Percentiles rank a stretch among this genome's conserved stretches.
Conservation (phyloP, 163 green algal species). For the Smithsoniella earleae region DNA sequence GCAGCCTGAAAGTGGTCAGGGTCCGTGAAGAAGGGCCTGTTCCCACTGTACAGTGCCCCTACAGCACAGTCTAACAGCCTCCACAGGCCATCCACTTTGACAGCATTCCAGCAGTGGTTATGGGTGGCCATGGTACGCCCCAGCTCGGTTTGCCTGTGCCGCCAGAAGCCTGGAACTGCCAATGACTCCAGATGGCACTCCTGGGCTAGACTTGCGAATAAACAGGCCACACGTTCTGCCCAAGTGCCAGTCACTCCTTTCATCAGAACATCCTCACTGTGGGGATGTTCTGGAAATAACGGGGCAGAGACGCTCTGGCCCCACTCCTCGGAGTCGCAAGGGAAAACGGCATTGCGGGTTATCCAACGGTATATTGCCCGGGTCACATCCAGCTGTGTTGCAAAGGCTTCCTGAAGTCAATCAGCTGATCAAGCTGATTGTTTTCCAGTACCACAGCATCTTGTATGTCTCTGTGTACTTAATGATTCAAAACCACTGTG, state of each 20-base stretch:
- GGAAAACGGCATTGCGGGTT: neutral
- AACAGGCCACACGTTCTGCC: conserved; percentile 42
- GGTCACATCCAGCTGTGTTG: conserved; percentile 17
- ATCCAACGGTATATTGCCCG: conserved; percentile 23
- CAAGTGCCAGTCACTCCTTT: conserved; percentile 36
- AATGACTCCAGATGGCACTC: conserved; percentile 46
- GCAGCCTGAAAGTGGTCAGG: conserved; percentile 22
- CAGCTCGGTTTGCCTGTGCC: neutral
- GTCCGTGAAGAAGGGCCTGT: conserved; percentile 8
- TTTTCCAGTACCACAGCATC: neutral
- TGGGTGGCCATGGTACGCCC: conserved; percentile 32
- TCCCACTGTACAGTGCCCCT: conserved; percentile 25
- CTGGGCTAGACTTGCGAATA: conserved; percentile 40
- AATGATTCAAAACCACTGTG: conserved; percentile 9
- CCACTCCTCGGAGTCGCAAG: neutral
- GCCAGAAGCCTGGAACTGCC: conserved; percentile 46
- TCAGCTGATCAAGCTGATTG: neutral
- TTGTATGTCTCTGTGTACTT: neutral
- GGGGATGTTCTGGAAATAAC: neutral
- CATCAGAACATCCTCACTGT: conserved; percentile 31
- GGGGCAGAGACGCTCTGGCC: conserved; percentile 25
- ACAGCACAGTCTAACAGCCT: conserved; percentile 45
- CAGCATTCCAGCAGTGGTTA: conserved; percentile 53
- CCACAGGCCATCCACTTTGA: conserved; percentile 49
- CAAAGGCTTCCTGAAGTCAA: neutral